Evolutionary conservation across 768 basidiomycete species (phyloP).

Genomic region (Botryobasidium botryosum): DNA sequence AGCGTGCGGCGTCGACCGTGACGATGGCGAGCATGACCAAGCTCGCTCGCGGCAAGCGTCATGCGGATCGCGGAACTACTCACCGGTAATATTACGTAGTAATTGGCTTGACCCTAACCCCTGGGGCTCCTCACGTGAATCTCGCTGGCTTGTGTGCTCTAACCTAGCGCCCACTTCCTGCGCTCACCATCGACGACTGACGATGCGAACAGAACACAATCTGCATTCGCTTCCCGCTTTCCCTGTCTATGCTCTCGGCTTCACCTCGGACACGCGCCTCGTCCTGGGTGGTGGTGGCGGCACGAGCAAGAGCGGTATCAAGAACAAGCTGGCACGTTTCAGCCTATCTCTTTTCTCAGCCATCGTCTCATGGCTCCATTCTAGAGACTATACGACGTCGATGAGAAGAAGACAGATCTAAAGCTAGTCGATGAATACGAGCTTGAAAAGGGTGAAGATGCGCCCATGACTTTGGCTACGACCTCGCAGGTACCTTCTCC

Average conservation of each 20-base stretch:
- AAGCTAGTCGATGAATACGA: conserved; percentile 50
- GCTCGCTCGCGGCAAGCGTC: too few relatives aligned
- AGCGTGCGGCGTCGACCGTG: too few relatives aligned
- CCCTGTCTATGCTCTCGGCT: conserved; percentile 78
- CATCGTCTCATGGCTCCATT: background rate
- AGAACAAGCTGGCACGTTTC: conserved; percentile 73
- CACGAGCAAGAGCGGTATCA: conserved; percentile 69
- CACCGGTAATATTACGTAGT: too few relatives aligned
- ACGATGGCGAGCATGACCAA: too few relatives aligned
- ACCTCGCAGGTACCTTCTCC: conserved; percentile 33
- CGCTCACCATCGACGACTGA: too few relatives aligned
- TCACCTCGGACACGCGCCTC: conserved; percentile 50
- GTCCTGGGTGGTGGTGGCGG: conserved; percentile 82
- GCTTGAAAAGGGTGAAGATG: conserved; percentile 70
- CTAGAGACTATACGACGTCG: conserved; percentile 55
- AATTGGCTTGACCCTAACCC: too few relatives aligned
- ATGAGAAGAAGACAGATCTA: conserved; percentile 30
- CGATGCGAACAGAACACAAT: conserved; percentile 69
- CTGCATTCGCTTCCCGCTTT: conserved; percentile 62
- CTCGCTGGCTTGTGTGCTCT: too few relatives aligned
- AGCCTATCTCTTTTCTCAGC: background rate
- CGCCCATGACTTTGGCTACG: conserved; percentile 88
- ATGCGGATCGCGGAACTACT: too few relatives aligned
- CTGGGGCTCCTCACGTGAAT: too few relatives aligned
- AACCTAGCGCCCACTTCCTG: too few relatives aligned